Conservation (phyloP, 306 rosid genomes). For the Cicer yamashitae region DNA sequence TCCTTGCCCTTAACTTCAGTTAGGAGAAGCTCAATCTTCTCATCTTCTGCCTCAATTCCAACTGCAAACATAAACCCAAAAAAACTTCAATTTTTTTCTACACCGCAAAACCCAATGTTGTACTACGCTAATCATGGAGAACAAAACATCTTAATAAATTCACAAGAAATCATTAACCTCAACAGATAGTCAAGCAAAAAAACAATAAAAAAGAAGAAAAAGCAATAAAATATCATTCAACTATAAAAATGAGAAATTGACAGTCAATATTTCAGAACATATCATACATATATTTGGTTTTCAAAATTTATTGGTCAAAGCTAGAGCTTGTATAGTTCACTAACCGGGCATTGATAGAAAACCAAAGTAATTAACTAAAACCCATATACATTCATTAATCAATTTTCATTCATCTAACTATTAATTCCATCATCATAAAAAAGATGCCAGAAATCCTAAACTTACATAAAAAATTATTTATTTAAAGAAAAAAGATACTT, state of each 20-base stretch:
- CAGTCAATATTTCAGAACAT: not conserved
- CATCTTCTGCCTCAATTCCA: constrained; percentile 67
- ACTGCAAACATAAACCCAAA: constrained; percentile 46
- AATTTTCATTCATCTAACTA: not conserved
- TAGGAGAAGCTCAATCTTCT: constrained; percentile 58
- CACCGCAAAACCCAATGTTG: not conserved
- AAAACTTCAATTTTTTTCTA: not conserved
- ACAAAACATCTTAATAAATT: not conserved
- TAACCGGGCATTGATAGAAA: not conserved
- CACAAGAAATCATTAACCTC: not conserved
- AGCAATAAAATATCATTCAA: constrained; percentile 8
- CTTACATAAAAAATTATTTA: not conserved
- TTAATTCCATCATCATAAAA: not conserved
- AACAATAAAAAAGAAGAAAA: not conserved
- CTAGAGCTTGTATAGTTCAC: too few species aligned
- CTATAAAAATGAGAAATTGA: not conserved
- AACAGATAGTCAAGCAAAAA: not conserved
- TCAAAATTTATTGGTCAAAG: too few species aligned
- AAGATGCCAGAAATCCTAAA: not conserved
- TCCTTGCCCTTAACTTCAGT: constrained; percentile 67
- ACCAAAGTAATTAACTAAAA: not conserved
- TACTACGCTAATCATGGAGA: not conserved
- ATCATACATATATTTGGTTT: too few species aligned
- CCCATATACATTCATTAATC: not conserved
- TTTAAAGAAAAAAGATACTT: not conserved